Evolutionary conservation across 2,329 filamentous ascomycete genomes (phyloP).

Genomic region (Cryphonectria radicalis): DNA sequence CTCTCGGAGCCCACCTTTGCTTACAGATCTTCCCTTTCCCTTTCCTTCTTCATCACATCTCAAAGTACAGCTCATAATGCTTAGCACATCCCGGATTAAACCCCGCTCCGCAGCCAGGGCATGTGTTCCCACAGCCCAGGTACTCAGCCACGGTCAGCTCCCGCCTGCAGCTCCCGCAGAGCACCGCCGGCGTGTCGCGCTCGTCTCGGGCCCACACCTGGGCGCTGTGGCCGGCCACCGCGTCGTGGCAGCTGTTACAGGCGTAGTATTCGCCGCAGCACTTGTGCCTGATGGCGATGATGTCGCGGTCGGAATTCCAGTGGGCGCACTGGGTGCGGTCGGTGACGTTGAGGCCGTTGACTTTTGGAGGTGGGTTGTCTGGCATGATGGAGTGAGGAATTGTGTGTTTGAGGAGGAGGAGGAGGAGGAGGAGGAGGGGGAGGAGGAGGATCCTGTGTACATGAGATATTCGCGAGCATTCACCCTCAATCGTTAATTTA

Average conservation of each 20-base stretch:
- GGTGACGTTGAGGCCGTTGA: conserved; percentile 32
- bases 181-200: conserved; percentile 29
- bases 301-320: conserved; percentile 34
- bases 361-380: conserved; percentile 3
- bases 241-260: conserved; percentile 34
- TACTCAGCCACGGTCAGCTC: conserved; percentile 33
- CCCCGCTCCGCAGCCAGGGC: conserved; percentile 29
- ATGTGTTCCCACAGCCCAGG: conserved; percentile 27
- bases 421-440: no score
- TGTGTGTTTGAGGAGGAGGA: no score
- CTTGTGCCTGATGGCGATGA: conserved; percentile 34
- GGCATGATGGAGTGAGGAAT: not conserved
- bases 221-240: conserved; percentile 26
- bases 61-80: conserved; percentile 35
- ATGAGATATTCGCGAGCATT: not conserved
- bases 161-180: conserved; percentile 31
- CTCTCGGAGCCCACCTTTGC: not conserved
- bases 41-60: conserved; percentile 16
- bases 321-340: conserved; percentile 32
- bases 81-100: conserved; percentile 34
- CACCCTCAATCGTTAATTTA: no score
- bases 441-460: no score
- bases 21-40: not conserved
- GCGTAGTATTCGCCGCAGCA: conserved; percentile 35
- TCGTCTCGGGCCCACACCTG: conserved; percentile 30